These are phyloP conservation scores for Butyriboletus loyo DNA, from an alignment of 768 basidiomycete genomes.

Conservation along the genomic window DNA sequence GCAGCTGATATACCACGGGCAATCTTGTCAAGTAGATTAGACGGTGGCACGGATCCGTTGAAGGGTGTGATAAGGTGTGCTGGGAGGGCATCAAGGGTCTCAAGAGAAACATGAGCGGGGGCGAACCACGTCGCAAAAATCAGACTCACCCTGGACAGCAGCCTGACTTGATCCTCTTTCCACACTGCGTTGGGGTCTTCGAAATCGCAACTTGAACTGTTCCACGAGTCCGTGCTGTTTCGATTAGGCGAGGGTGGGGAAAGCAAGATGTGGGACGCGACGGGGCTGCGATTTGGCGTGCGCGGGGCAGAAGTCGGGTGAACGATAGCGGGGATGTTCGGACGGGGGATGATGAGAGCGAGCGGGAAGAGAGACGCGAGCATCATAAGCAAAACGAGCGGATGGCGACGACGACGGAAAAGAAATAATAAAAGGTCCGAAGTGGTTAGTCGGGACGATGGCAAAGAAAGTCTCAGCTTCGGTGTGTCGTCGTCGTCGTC, in stretches of 20 bases:
- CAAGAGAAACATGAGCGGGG: slow-evolving; percentile 4
- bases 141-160: slow-evolving; percentile 60
- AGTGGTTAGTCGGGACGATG: slow-evolving; percentile 3
- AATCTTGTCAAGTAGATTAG: slow-evolving; percentile 84
- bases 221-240: slow-evolving; percentile 83
- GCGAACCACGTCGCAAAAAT: background rate
- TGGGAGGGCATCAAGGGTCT: slow-evolving; percentile 81
- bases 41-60: slow-evolving; percentile 78
- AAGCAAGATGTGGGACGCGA: slow-evolving; percentile 52
- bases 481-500: slow-evolving; percentile 11
- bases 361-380: slow-evolving; percentile 50
- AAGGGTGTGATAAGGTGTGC: slow-evolving; percentile 84
- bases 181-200: slow-evolving; percentile 66
- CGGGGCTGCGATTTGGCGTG: slow-evolving; percentile 59
- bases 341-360: slow-evolving; percentile 62
- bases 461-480: slow-evolving; percentile 22
- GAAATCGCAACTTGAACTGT: slow-evolving; percentile 68
- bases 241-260: slow-evolving; percentile 39
- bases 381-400: slow-evolving; percentile 41
- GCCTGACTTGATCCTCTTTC: slow-evolving; percentile 67
- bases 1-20: slow-evolving; percentile 72
- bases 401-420: slow-evolving; percentile 41
- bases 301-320: slow-evolving; percentile 45
- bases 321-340: slow-evolving; percentile 32
- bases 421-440: slow-evolving; percentile 21